These are phyloP conservation scores for Coccomyxa sp. DNA, from an alignment of 139 green algal species.

Conservation along the genomic window DNA sequence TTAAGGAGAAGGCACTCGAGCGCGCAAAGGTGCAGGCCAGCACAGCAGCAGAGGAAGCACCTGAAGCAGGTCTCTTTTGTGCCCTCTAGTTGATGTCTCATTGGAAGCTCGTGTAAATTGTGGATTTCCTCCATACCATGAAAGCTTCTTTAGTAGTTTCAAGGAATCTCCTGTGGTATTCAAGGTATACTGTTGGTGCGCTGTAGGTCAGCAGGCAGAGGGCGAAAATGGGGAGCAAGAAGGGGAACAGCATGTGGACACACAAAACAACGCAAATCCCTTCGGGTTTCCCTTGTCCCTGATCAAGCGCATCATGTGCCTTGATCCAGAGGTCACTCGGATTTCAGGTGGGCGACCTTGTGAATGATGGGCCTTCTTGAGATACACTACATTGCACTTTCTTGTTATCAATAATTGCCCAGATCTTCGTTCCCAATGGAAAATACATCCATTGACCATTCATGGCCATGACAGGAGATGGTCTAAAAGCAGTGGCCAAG, in stretches of 20 bases:
- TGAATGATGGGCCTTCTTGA: too few species aligned
- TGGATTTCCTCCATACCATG: too few species aligned
- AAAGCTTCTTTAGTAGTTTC: too few species aligned
- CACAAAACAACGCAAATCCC: background rate
- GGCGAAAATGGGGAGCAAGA: background rate
- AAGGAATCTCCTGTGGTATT: too few species aligned
- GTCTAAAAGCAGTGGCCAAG: slow-evolving; percentile 31
- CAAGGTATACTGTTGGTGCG: background rate
- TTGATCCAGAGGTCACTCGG: slow-evolving; percentile 49
- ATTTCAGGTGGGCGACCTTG: slow-evolving; percentile 13
- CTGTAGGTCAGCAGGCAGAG: background rate
- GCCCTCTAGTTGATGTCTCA: background rate
- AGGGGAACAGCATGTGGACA: background rate
- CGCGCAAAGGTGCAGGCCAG: background rate
- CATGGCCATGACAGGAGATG: slow-evolving; percentile 20
- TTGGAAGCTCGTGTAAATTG: too few species aligned
- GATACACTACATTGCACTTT: too few species aligned
- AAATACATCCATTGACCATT: too few species aligned
- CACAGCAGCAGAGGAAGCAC: background rate
- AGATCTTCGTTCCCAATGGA: too few species aligned
- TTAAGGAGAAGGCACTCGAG: background rate
- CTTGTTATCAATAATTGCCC: too few species aligned
- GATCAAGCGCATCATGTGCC: slow-evolving; percentile 50
- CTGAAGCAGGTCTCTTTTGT: background rate
- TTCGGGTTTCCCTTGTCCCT: slow-evolving; percentile 42